Conservation (phyloP, 176 grass and related monocot genomes). For the Zizania latifolia region DNA sequence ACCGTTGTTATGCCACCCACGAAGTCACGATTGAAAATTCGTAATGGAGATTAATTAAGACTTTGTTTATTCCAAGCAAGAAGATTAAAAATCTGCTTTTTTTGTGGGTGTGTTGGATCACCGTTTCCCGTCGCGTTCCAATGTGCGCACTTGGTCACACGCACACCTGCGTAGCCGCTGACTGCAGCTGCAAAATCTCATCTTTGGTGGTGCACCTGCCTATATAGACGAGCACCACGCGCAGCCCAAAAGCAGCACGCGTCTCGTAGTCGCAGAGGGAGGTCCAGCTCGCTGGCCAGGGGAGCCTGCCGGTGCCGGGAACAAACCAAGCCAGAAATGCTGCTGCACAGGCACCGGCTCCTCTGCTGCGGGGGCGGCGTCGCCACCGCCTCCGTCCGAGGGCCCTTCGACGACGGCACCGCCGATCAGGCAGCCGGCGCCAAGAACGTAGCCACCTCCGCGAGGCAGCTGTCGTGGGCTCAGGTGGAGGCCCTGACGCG, state of each 20-base stretch:
- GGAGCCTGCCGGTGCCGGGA: background rate
- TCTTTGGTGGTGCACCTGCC: background rate
- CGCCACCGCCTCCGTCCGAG: background rate
- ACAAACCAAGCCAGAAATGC: background rate
- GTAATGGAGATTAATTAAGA: too few species aligned
- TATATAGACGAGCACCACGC: background rate
- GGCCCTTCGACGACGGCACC: background rate
- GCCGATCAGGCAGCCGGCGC: background rate
- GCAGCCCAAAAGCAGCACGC: background rate
- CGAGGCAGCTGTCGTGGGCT: conserved; percentile 55
- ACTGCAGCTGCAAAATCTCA: background rate
- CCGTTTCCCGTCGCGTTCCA: background rate
- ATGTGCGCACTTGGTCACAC: background rate
- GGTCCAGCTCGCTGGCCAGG: too few species aligned
- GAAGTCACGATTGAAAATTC: too few species aligned
- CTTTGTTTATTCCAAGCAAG: too few species aligned
- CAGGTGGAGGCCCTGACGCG: conserved; percentile 77
- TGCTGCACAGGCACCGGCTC: conserved; percentile 29
- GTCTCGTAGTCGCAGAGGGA: too few species aligned
- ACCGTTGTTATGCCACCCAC: background rate
- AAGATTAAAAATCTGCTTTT: too few species aligned
- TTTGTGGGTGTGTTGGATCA: too few species aligned
- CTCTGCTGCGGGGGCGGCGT: conserved; percentile 43
- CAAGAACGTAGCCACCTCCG: background rate
- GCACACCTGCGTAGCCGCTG: too few species aligned